These are phyloP conservation scores for Globisporangium nodosum DNA, from an alignment of 352 stramenopile species.

Conservation along the genomic window DNA sequence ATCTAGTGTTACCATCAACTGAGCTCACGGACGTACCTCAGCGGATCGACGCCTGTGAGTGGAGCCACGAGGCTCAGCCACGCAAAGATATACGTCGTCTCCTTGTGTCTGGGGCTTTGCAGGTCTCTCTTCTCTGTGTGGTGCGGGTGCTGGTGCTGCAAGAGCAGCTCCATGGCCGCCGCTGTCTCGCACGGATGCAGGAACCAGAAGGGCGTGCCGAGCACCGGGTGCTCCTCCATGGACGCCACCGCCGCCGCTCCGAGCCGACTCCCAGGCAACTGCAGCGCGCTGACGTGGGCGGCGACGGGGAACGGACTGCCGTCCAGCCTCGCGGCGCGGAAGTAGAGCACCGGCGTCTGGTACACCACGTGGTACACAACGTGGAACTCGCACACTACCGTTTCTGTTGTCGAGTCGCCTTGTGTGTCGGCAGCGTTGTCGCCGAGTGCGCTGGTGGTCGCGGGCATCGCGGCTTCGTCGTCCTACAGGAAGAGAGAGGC, in stretches of 20 bases:
- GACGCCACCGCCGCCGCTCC: conserved; percentile 30
- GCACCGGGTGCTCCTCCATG: conserved; percentile 66
- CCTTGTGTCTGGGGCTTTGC: background rate
- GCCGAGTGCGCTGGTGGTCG: background rate
- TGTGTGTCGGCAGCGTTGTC: background rate
- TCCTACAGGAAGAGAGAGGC: background rate
- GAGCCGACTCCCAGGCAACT: conserved; percentile 30
- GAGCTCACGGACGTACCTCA: background rate
- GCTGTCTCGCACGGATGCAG: conserved; percentile 78
- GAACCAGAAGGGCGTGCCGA: conserved; percentile 63
- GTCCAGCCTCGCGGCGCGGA: conserved; percentile 35
- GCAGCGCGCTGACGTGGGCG: conserved; percentile 18
- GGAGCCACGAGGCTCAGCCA: conserved; percentile 78
- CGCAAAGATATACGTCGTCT: conserved; percentile 42
- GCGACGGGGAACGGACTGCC: conserved; percentile 23
- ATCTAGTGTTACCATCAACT: no score
- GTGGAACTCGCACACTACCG: conserved; percentile 67
- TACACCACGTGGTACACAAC: conserved; percentile 79
- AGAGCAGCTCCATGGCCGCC: conserved; percentile 54
- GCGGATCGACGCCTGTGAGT: conserved; percentile 33
- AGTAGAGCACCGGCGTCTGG: conserved; percentile 71
- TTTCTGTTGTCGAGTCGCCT: conserved; percentile 7
- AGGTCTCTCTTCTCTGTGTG: no score
- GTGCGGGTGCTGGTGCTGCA: conserved; percentile 11
- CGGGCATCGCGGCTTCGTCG: conserved; percentile 8